A percentile compares a stretch with the other conserved stretches of the same genome.
These are phyloP conservation scores for Phytophthora tentaculata DNA, from an alignment of 352 stramenopile species.

Conservation along the genomic window DNA sequence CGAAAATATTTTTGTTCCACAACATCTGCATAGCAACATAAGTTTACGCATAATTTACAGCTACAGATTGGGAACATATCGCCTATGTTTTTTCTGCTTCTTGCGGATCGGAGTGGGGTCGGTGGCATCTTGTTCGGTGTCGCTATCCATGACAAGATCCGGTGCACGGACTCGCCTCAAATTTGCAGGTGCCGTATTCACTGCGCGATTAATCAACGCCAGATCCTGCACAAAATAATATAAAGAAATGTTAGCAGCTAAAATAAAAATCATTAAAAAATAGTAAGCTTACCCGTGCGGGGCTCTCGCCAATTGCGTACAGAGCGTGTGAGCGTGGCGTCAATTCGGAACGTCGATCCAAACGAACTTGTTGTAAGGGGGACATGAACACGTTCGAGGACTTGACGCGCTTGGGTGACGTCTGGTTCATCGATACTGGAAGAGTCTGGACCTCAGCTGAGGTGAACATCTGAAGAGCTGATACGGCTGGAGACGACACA, in stretches of 20 bases:
- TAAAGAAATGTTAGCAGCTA: background rate
- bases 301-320: slow-evolving; percentile 89
- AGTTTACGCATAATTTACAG: slow-evolving; percentile 34
- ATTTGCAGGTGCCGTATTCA: slow-evolving; percentile 51
- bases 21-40: background rate
- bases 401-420: slow-evolving; percentile 81
- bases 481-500: slow-evolving; percentile 50
- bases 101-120: slow-evolving; percentile 24
- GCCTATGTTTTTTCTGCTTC: slow-evolving; percentile 38
- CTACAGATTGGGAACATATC: slow-evolving; percentile 15
- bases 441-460: slow-evolving; percentile 80
- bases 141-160: slow-evolving; percentile 40
- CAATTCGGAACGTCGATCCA: slow-evolving; percentile 72
- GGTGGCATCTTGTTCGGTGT: slow-evolving; percentile 33
- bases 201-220: slow-evolving; percentile 76
- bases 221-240: slow-evolving; percentile 56
- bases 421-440: slow-evolving; percentile 76
- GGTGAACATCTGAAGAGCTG: slow-evolving; percentile 65
- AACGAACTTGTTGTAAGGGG: slow-evolving; percentile 74
- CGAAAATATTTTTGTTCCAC: slow-evolving; percentile 37
- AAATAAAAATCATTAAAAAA: background rate
- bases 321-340: slow-evolving; percentile 83
- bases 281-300: slow-evolving; percentile 62
- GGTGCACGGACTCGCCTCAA: slow-evolving; percentile 20
- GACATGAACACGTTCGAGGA: slow-evolving; percentile 90